phyloP scores from a whole-genome alignment of 2,329 filamentous ascomycete genomes.

The Huntiella savannae region DNA sequence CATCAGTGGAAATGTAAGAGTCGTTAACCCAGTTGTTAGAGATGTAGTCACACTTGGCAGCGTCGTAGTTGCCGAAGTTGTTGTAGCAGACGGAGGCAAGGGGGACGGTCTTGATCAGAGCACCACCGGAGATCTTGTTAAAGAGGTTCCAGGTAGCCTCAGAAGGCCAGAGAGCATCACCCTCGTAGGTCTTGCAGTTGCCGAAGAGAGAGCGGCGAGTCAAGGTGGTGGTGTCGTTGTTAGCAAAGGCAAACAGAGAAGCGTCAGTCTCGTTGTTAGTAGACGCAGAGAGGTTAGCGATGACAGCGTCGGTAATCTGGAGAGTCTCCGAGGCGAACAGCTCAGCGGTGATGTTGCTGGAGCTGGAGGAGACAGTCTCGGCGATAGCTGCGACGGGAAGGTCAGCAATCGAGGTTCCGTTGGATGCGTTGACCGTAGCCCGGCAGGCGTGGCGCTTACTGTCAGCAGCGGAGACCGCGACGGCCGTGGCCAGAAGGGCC shows the following conservation, averaged over 20 bases:
- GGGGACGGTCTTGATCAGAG: slow-evolving; percentile 18
- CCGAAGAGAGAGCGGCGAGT: not conserved
- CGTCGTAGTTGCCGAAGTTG: slow-evolving; percentile 13
- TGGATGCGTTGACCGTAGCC: not conserved
- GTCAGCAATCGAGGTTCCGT: not conserved
- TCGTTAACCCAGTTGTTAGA: slow-evolving; percentile 13
- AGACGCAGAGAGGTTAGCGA: not conserved
- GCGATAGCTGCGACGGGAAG: slow-evolving; percentile 1
- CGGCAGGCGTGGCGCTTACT: not conserved
- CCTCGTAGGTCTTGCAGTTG: slow-evolving; percentile 18
- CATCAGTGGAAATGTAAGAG: slow-evolving; percentile 10
- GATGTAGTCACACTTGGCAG: slow-evolving; percentile 16
- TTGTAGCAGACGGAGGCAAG: slow-evolving; percentile 17
- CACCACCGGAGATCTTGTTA: slow-evolving; percentile 17
- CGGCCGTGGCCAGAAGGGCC: slow-evolving; percentile 1
- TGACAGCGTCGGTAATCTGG: slow-evolving; percentile 4
- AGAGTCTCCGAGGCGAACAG: slow-evolving; percentile 5
- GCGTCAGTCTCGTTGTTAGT: slow-evolving; percentile 3
- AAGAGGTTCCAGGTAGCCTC: slow-evolving; percentile 16
- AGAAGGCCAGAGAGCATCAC: slow-evolving; percentile 16
- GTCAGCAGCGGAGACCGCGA: not conserved
- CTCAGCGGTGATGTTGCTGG: not conserved
- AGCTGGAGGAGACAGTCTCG: slow-evolving; percentile 4
- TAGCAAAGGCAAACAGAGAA: slow-evolving; percentile 6
- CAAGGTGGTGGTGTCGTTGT: slow-evolving; percentile 1